Conservation (phyloP, 1,139 yeast genomes). For the Geotrichum cucujoidarum region DNA sequence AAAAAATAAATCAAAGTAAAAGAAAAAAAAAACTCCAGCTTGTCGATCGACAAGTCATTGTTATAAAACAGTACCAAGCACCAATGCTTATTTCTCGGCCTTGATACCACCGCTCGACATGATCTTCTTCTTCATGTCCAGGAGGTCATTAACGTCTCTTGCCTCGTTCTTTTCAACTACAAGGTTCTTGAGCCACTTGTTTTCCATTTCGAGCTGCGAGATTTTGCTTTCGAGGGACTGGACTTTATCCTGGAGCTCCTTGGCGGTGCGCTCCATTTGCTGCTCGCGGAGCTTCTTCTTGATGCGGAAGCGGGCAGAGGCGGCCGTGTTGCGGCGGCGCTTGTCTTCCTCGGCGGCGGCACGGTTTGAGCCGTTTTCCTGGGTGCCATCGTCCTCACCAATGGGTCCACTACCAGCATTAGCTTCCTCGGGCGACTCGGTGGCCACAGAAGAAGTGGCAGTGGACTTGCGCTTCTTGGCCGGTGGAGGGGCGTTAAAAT, state of each 20-base stretch:
- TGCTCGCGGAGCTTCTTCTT: constrained; percentile 80
- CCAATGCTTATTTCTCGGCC: background rate
- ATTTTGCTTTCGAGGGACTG: constrained; percentile 56
- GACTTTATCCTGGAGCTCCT: constrained; percentile 58
- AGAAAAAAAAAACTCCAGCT: background rate
- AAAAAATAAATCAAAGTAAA: background rate
- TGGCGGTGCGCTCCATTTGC: constrained; percentile 68
- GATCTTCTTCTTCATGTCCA: constrained; percentile 30
- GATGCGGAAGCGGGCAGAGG: constrained; percentile 73
- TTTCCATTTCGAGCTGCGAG: constrained; percentile 75
- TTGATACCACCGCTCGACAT: background rate
- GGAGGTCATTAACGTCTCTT: constrained; percentile 33
- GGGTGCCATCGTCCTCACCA: constrained; percentile 15
- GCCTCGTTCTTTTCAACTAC: constrained; percentile 60
- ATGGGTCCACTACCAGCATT: background rate
- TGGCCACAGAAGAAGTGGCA: background rate
- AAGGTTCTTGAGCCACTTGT: constrained; percentile 67
- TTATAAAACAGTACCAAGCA: too few relatives aligned
- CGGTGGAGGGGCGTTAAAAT: constrained; percentile 4
- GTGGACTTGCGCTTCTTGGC: constrained; percentile 8
- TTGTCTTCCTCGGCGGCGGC: constrained; percentile 51
- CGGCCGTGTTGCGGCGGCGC: constrained; percentile 72
- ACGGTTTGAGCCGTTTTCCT: too few relatives aligned
- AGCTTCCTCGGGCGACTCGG: background rate
- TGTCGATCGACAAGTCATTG: too few relatives aligned